A percentile compares a stretch with the other conserved stretches of the same genome.
Conservation (phyloP, 225 moss, liverwort and hornwort species). For the Pseudisothecium myosuroides region DNA sequence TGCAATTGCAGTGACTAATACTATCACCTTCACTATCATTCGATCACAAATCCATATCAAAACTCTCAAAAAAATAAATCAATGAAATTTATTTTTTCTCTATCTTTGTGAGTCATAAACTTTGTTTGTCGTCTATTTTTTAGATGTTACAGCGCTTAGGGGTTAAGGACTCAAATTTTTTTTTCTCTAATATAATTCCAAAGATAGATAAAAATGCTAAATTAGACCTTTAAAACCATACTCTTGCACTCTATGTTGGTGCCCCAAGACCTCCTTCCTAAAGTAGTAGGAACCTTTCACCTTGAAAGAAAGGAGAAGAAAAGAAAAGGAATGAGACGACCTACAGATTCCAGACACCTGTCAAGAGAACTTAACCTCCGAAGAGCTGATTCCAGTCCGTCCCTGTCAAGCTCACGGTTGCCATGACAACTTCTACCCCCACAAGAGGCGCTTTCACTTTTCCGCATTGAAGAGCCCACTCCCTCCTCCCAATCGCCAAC, state of each 20-base stretch:
- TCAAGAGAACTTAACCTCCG: too few species aligned
- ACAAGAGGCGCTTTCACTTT: not conserved
- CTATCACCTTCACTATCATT: too few species aligned
- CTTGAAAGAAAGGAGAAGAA: not conserved
- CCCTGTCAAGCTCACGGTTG: not conserved
- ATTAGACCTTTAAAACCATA: accelerated
- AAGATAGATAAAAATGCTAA: too few species aligned
- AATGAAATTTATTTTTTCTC: too few species aligned
- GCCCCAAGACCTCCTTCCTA: not conserved
- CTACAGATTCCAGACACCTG: not conserved
- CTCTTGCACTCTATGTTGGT: not conserved
- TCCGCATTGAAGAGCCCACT: not conserved
- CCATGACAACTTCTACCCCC: not conserved
- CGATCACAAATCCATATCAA: too few species aligned
- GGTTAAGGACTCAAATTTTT: accelerated
- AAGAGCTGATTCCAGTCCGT: not conserved
- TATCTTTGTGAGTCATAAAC: too few species aligned
- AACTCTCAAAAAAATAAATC: too few species aligned
- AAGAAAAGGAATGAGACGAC: not conserved
- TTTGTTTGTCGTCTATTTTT: too few species aligned
- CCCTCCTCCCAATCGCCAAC: not conserved
- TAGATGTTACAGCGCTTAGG: too few species aligned
- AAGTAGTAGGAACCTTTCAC: not conserved
- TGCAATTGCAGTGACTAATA: too few species aligned
- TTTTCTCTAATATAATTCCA: not conserved